Percentiles rank a stretch among this genome's conserved stretches.
These are phyloP conservation scores for Triticum timopheevii DNA, from an alignment of 176 grass and related monocot species.

Conservation along the genomic window DNA sequence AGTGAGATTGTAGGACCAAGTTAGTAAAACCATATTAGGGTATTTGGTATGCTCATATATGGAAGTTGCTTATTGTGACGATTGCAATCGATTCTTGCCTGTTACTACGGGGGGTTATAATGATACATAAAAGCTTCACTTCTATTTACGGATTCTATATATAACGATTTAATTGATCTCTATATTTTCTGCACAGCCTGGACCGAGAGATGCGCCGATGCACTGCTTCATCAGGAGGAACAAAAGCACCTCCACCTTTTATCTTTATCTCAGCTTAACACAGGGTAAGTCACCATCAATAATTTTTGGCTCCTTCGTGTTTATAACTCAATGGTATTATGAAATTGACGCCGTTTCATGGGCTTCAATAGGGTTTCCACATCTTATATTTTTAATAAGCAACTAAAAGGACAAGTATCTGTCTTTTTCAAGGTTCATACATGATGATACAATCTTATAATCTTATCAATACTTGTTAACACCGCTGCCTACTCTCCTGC, in stretches of 20 bases:
- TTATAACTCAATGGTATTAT: slow-evolving; percentile 22
- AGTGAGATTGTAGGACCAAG: slow-evolving; percentile 8
- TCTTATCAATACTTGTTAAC: slow-evolving; percentile 1
- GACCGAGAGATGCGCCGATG: slow-evolving; percentile 72
- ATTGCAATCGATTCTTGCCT: neutral
- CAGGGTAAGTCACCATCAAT: slow-evolving; percentile 49
- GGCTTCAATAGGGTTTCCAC: neutral
- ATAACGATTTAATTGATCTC: neutral
- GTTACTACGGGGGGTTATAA: neutral
- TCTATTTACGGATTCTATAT: neutral
- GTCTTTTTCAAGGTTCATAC: neutral
- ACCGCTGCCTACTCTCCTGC: neutral
- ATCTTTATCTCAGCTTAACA: slow-evolving; percentile 74
- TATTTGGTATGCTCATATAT: neutral
- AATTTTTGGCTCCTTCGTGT: neutral
- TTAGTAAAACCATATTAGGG: neutral
- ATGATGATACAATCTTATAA: slow-evolving; percentile 21
- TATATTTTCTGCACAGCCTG: slow-evolving; percentile 51
- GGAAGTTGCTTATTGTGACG: neutral
- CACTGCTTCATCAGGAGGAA: slow-evolving; percentile 95
- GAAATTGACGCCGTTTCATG: neutral
- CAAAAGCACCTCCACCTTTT: slow-evolving; percentile 83
- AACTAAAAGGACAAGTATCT: neutral
- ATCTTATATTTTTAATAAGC: neutral
- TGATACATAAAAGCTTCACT: slow-evolving; percentile 24